phyloP scores from a whole-genome alignment of 768 basidiomycete genomes.

The Phaffia tasmanica region DNA sequence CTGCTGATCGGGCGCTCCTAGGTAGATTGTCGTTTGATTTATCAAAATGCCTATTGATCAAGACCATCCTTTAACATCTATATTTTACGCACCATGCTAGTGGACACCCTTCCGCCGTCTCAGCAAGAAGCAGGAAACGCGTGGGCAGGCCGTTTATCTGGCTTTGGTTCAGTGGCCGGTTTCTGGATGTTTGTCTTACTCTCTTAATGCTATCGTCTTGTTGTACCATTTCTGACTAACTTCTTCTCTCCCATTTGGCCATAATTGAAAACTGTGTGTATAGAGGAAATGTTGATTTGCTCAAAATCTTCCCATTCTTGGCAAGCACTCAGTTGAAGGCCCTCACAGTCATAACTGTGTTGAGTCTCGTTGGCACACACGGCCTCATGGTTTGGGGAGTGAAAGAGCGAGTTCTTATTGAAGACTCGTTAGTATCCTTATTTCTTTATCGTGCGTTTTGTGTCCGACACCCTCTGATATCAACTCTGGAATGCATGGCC shows the following conservation, averaged over 20 bases:
- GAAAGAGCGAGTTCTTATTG: constrained; percentile 58
- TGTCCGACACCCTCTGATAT: not conserved
- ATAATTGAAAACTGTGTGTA: not conserved
- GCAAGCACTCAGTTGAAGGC: constrained; percentile 72
- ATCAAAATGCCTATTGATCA: not conserved
- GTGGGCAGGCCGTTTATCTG: constrained; percentile 90
- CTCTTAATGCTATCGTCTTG: constrained; percentile 2
- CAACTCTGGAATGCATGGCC: not conserved
- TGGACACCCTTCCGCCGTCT: constrained; percentile 65
- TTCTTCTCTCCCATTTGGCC: not conserved
- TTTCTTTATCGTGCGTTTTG: constrained; percentile 25
- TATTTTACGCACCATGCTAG: constrained; percentile 31
- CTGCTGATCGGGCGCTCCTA: constrained; percentile 77
- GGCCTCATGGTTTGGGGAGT: constrained; percentile 45
- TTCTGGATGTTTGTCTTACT: constrained; percentile 68
- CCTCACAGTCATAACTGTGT: constrained; percentile 60
- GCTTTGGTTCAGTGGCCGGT: constrained; percentile 70
- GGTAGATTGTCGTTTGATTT: not conserved
- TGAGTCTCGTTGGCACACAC: constrained; percentile 59
- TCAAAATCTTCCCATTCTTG: constrained; percentile 56
- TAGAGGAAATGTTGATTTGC: constrained; percentile 73
- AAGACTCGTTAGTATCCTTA: constrained; percentile 36
- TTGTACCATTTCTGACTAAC: not conserved
- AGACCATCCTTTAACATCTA: not conserved
- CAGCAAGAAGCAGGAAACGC: constrained; percentile 79